phyloP scores from a whole-genome alignment of 805 yeast species.

The Priceomyces medius region DNA sequence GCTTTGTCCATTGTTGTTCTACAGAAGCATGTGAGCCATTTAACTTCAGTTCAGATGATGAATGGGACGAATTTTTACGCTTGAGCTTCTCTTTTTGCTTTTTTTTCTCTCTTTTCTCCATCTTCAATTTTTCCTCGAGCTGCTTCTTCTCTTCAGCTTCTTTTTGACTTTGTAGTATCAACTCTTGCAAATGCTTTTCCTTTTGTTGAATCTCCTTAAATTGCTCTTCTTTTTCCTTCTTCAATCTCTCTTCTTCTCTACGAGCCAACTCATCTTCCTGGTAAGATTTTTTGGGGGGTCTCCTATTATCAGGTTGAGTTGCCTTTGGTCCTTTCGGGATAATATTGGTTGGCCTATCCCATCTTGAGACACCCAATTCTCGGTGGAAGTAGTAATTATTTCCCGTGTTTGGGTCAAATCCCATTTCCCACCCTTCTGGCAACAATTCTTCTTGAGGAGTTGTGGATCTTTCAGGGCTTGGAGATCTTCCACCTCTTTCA shows the following conservation, averaged over 20 bases:
- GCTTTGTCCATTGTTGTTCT: conserved; percentile 40
- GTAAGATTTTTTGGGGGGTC: conserved; percentile 6
- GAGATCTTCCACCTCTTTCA: conserved; percentile 23
- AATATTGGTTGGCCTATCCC: conserved; percentile 56
- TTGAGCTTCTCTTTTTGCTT: conserved; percentile 16
- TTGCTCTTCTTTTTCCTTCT: conserved; percentile 30
- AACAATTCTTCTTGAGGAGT: conserved; percentile 28
- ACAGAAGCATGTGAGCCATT: conserved; percentile 5
- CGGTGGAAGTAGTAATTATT: conserved; percentile 56
- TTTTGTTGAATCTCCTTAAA: conserved; percentile 33
- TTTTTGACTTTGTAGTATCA: conserved; percentile 33
- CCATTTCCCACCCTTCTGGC: conserved; percentile 69
- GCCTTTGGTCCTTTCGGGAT: conserved; percentile 33
- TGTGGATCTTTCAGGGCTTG: conserved; percentile 17
- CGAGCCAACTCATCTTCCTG: conserved; percentile 25
- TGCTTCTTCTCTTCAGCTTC: conserved; percentile 30
- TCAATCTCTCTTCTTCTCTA: conserved; percentile 34
- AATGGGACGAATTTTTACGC: conserved; percentile 6
- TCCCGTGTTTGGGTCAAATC: conserved; percentile 46
- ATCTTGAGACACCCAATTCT: conserved; percentile 45
- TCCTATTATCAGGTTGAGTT: conserved; percentile 10
- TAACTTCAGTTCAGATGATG: conserved; percentile 5
- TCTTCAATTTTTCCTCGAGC: conserved; percentile 21
- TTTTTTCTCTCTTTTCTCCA: conserved; percentile 20
- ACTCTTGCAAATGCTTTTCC: conserved; percentile 34